Conservation (phyloP, 306 rosid genomes). For the Cercis canadensis region DNA sequence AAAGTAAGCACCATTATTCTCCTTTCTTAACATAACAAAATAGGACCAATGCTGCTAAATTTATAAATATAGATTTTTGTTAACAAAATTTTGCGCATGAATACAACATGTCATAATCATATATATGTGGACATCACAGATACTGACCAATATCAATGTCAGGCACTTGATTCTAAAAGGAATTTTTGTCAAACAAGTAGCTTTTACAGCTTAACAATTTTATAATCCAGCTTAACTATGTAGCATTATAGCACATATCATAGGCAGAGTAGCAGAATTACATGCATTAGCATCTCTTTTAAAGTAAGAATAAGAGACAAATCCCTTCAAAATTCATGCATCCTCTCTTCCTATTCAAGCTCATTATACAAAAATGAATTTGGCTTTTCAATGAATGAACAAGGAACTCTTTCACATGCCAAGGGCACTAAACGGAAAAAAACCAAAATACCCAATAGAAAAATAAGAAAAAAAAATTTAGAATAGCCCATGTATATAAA, state of each 20-base stretch:
- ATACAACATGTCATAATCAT: too few relatives aligned
- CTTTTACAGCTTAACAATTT: not conserved
- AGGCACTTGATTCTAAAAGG: not conserved
- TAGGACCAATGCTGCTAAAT: not conserved
- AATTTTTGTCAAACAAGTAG: not conserved
- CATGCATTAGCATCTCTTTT: not conserved
- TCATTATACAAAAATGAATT: too few relatives aligned
- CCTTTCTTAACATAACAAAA: constrained; percentile 3
- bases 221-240: not conserved
- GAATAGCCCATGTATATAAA: too few relatives aligned
- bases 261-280: not conserved
- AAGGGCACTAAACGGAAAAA: too few relatives aligned
- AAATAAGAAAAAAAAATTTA: too few relatives aligned
- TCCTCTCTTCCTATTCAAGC: too few relatives aligned
- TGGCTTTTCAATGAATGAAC: too few relatives aligned
- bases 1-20: not conserved
- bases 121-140: too few relatives aligned
- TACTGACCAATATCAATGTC: not conserved
- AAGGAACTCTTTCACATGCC: too few relatives aligned
- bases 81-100: too few relatives aligned
- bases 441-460: too few relatives aligned
- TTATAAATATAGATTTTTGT: too few relatives aligned
- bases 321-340: not conserved
- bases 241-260: not conserved
- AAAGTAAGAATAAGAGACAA: not conserved